phyloP scores from a whole-genome alignment of 768 basidiomycete species.

The Kwoniella heveanensis region DNA sequence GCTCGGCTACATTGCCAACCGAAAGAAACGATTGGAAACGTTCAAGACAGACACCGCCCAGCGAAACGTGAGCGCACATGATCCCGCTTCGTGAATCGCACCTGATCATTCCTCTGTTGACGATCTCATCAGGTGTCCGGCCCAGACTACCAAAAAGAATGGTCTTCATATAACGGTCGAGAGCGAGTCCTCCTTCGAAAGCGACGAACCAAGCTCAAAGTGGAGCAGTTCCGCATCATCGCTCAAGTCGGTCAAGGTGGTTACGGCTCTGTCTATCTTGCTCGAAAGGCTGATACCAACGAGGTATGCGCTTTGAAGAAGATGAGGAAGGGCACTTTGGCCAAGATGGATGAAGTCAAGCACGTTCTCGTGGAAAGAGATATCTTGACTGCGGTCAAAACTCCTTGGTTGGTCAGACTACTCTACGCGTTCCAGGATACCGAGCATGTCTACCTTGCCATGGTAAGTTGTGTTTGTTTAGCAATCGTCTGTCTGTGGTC shows the following conservation, averaged over 20 bases:
- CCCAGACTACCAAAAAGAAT: slow-evolving; percentile 64
- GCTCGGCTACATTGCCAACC: slow-evolving; percentile 80
- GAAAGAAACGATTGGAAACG: slow-evolving; percentile 77
- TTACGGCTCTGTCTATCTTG: slow-evolving; percentile 96
- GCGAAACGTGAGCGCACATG: slow-evolving; percentile 57
- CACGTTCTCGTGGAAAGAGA: slow-evolving; percentile 97
- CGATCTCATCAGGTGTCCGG: slow-evolving; percentile 49
- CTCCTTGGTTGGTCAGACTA: slow-evolving; percentile 91
- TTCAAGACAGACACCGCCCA: slow-evolving; percentile 80
- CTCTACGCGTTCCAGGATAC: slow-evolving; percentile 97
- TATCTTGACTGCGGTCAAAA: slow-evolving; percentile 94
- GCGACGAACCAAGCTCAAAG: slow-evolving; percentile 84
- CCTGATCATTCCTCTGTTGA: too few relatives aligned
- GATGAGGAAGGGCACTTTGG: slow-evolving; percentile 90
- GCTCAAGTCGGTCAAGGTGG: slow-evolving; percentile 99
- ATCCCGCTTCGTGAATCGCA: neutral
- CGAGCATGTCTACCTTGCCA: slow-evolving; percentile 88
- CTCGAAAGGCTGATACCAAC: slow-evolving; percentile 89
- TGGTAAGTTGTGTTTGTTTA: slow-evolving; percentile 59
- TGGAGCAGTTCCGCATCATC: slow-evolving; percentile 97
- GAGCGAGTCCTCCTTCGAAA: slow-evolving; percentile 91
- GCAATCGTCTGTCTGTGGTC: neutral
- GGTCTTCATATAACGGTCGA: slow-evolving; percentile 88
- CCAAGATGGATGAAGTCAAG: slow-evolving; percentile 99
- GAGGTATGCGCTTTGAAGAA: slow-evolving; percentile 97